A percentile compares a stretch with the other conserved stretches of the same genome.
phyloP scores from a whole-genome alignment of 1,139 yeast species.

The Yamadazyma songkhlaensis region DNA sequence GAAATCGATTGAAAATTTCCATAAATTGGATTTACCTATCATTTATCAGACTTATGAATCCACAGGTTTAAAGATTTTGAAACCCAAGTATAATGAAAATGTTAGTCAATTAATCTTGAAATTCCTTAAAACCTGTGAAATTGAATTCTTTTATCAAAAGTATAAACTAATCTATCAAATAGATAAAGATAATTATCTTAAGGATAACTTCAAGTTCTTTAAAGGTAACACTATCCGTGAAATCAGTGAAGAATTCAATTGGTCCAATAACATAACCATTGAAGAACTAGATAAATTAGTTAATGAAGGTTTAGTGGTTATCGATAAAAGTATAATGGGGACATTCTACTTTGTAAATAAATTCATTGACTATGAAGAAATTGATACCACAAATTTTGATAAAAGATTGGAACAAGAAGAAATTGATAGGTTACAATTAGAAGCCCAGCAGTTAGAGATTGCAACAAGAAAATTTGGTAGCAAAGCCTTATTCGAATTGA shows the following conservation, averaged over 20 bases:
- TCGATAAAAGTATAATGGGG: conserved; percentile 68
- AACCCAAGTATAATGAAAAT: conserved; percentile 19
- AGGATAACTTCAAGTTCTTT: conserved; percentile 23
- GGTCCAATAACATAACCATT: conserved; percentile 68
- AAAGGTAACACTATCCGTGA: conserved; percentile 38
- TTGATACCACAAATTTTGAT: conserved; percentile 5
- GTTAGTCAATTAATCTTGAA: conserved; percentile 25
- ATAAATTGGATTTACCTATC: conserved; percentile 32
- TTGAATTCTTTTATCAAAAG: conserved; percentile 24
- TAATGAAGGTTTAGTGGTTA: conserved; percentile 52
- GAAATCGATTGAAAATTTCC: conserved; percentile 29
- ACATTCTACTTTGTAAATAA: conserved; percentile 41
- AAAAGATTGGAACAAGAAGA: conserved; percentile 9
- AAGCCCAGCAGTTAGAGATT: conserved; percentile 5
- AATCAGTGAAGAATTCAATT: conserved; percentile 38
- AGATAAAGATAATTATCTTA: conserved; percentile 25
- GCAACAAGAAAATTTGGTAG: conserved; percentile 7
- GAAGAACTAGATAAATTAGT: conserved; percentile 68
- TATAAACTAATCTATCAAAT: conserved; percentile 20
- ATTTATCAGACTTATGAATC: conserved; percentile 28
- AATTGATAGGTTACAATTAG: conserved; percentile 1
- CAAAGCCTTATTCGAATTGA: conserved; percentile 5
- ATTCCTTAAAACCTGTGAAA: conserved; percentile 23
- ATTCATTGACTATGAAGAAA: conserved; percentile 16
- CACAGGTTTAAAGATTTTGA: conserved; percentile 35